Percentiles rank a stretch among this genome's conserved stretches.
Evolutionary conservation across 768 basidiomycete genomes (phyloP).

Genomic region (Glaciozyma martinii): DNA sequence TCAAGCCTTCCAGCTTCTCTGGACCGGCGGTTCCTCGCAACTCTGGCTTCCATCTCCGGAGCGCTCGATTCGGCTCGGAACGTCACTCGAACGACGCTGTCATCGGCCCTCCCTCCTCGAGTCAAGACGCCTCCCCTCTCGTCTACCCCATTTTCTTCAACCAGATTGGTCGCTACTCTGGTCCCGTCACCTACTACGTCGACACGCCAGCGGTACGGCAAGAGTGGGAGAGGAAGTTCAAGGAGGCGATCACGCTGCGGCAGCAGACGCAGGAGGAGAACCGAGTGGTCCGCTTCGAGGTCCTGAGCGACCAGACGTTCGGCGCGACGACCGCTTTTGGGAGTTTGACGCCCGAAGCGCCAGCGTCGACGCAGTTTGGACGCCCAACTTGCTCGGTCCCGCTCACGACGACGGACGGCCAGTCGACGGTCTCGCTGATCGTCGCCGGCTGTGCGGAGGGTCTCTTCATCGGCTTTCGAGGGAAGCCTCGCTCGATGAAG

Average conservation of each 20-base stretch:
- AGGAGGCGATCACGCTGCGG: conserved; percentile 76
- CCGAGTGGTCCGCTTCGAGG: conserved; percentile 46
- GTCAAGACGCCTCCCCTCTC: conserved; percentile 49
- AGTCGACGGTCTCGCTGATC: conserved; percentile 53
- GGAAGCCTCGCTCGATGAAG: conserved; percentile 78
- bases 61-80: not conserved
- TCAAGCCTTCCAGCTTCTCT: conserved; percentile 38
- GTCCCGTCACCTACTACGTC: conserved; percentile 76
- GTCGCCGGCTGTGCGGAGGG: conserved; percentile 93
- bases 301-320: conserved; percentile 28
- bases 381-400: conserved; percentile 87
- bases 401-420: conserved; percentile 68
- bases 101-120: not conserved
- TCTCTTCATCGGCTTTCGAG: conserved; percentile 87
- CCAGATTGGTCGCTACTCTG: conserved; percentile 79
- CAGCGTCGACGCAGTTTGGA: conserved; percentile 26
- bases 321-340: conserved; percentile 20
- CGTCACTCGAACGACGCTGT: conserved; percentile 25
- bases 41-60: conserved; percentile 21
- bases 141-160: conserved; percentile 78
- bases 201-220: conserved; percentile 63
- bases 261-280: conserved; percentile 74
- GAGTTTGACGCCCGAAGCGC: not conserved
- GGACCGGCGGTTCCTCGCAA: conserved; percentile 23
- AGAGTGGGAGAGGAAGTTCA: conserved; percentile 84